Conservation (phyloP, 2,329 filamentous ascomycete genomes). For the Epichloe coenophiala region DNA sequence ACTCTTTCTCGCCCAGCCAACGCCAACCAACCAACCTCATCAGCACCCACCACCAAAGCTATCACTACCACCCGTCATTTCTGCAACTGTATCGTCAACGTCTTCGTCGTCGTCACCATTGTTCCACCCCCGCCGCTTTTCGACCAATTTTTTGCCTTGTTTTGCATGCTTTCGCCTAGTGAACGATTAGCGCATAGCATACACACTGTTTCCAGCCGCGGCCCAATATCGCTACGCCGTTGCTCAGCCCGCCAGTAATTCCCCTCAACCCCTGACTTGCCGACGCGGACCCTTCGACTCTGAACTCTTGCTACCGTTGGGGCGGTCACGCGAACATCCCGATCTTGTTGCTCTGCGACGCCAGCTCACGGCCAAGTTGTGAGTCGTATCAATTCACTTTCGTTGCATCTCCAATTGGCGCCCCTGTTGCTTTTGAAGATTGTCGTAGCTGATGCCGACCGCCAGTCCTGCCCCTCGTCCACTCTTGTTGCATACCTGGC, state of each 20-base stretch:
- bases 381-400: constrained; percentile 7
- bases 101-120: neutral
- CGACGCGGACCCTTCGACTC: constrained; percentile 4
- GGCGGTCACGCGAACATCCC: constrained; percentile 16
- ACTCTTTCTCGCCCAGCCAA: constrained; percentile 1
- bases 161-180: neutral
- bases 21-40: neutral
- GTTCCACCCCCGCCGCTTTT: neutral
- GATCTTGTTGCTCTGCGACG: constrained; percentile 8
- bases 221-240: neutral
- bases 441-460: constrained; percentile 24
- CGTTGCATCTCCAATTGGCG: constrained; percentile 16
- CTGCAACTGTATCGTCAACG: constrained; percentile 1
- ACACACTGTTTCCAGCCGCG: neutral
- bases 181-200: neutral
- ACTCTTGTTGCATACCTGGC: constrained; percentile 19
- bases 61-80: constrained; percentile 1
- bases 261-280: neutral
- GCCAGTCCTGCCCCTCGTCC: constrained; percentile 17
- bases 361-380: constrained; percentile 7
- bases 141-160: neutral
- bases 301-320: constrained; percentile 7
- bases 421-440: constrained; percentile 8
- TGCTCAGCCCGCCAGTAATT: neutral
- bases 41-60: neutral